phyloP scores from a whole-genome alignment of 371 early-diverging fungal species.

The Mucor mucedo region DNA sequence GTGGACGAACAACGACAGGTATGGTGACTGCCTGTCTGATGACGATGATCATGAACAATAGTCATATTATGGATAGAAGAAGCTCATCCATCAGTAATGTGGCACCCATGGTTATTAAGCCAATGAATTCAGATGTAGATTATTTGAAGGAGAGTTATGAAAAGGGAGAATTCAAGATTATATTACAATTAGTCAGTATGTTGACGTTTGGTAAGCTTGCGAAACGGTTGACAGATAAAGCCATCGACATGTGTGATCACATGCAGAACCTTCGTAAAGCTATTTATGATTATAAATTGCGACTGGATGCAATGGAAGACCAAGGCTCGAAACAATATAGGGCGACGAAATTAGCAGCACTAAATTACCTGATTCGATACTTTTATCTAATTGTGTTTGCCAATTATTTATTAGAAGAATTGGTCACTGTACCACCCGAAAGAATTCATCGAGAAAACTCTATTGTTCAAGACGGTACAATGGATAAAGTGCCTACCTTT shows the following conservation, averaged over 20 bases:
- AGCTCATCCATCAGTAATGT: background rate
- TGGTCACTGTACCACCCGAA: background rate
- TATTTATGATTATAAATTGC: constrained; percentile 59
- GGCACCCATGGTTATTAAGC: no score
- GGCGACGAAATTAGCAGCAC: constrained; percentile 36
- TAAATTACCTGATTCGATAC: constrained; percentile 65
- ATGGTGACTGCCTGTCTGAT: constrained; percentile 62
- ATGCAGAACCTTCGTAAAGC: constrained; percentile 69
- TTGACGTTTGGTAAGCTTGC: constrained; percentile 62
- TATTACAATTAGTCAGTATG: constrained; percentile 62
- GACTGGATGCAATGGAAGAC: constrained; percentile 47
- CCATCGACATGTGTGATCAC: constrained; percentile 67
- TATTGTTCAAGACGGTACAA: background rate
- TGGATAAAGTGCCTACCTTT: constrained; percentile 26
- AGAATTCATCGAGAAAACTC: constrained; percentile 11
- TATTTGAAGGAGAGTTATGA: constrained; percentile 38
- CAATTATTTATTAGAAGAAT: constrained; percentile 59
- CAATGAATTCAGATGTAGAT: constrained; percentile 10
- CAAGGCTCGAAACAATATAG: constrained; percentile 38
- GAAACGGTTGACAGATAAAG: constrained; percentile 62
- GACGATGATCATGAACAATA: constrained; percentile 31
- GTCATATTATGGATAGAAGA: constrained; percentile 13
- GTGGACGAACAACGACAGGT: constrained; percentile 77
- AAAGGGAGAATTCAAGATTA: constrained; percentile 62
- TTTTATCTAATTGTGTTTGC: constrained; percentile 67